Percentiles rank a stretch among this genome's conserved stretches.
Evolutionary conservation across 169 alveolate genomes (phyloP).

Genomic region (Eimeria sp.): DNA sequence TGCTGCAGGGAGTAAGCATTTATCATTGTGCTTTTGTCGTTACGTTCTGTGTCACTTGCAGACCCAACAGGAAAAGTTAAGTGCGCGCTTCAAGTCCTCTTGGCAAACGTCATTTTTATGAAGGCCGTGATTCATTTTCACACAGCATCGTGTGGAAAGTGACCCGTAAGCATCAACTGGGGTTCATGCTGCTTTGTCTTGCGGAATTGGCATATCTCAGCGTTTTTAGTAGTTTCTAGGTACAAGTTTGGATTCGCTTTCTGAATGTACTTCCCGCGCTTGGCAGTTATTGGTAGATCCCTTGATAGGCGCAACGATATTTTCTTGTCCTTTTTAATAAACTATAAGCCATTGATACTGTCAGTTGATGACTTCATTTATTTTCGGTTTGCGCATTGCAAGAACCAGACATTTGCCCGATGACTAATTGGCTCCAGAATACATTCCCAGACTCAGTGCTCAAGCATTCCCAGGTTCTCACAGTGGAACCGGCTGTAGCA

Average conservation of each 20-base stretch:
- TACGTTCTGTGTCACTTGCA: conserved; percentile 10
- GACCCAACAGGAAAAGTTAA: conserved; percentile 46
- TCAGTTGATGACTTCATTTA: neutral
- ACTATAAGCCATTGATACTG: neutral
- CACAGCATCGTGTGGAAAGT: neutral
- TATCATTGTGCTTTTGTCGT: neutral
- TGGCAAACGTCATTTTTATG: conserved; percentile 69
- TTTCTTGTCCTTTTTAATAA: neutral
- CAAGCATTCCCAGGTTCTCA: neutral
- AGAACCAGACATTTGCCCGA: neutral
- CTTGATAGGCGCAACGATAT: neutral
- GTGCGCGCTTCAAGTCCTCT: conserved; percentile 60
- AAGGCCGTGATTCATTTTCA: neutral
- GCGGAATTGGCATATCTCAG: neutral
- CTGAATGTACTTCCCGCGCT: neutral
- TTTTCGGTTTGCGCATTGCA: neutral
- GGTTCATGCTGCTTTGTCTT: neutral
- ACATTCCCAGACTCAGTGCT: neutral
- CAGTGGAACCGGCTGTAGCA: neutral
- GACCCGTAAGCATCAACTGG: neutral
- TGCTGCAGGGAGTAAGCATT: neutral
- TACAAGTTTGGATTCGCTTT: neutral
- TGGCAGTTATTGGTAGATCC: neutral
- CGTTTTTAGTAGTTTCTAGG: neutral
- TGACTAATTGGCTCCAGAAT: neutral